Conservation (phyloP, 352 stramenopile species). For the Phytophthora pseudosyringae region DNA sequence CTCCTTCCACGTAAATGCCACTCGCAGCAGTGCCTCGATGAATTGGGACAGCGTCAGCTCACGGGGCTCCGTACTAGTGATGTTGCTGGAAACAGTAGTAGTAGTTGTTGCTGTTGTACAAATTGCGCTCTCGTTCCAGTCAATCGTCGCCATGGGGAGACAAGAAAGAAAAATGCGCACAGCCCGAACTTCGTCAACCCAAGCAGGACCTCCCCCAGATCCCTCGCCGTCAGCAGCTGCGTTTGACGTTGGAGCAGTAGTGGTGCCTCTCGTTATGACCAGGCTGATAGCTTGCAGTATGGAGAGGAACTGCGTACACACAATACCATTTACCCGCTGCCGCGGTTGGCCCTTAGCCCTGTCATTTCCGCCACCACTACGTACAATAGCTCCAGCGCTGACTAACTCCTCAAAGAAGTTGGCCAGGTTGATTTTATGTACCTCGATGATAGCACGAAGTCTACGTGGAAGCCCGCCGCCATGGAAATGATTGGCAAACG, state of each 20-base stretch:
- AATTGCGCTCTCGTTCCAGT: conserved; percentile 20
- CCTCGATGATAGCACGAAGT: conserved; percentile 38
- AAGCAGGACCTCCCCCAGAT: conserved; percentile 4
- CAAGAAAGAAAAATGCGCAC: conserved; percentile 70
- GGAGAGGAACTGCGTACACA: conserved; percentile 42
- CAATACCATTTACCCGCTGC: conserved; percentile 23
- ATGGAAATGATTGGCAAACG: background rate
- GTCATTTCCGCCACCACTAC: conserved; percentile 17
- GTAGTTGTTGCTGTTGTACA: background rate
- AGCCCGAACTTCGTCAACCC: conserved; percentile 56
- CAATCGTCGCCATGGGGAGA: conserved; percentile 38
- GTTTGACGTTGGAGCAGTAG: background rate
- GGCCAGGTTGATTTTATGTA: conserved; percentile 40
- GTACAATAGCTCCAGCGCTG: conserved; percentile 2
- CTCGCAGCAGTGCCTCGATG: conserved; percentile 55
- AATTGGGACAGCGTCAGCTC: conserved; percentile 58
- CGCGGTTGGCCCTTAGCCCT: conserved; percentile 7
- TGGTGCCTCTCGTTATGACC: conserved; percentile 21
- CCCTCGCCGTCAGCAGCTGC: conserved; percentile 3
- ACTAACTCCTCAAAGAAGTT: conserved; percentile 56
- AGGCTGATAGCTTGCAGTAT: conserved; percentile 39
- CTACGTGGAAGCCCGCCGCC: conserved; percentile 3
- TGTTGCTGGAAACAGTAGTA: conserved; percentile 4
- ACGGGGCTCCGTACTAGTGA: conserved; percentile 15
- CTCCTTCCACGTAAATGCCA: conserved; percentile 57